Evolutionary conservation across 352 stramenopile genomes (phyloP).

Genomic region (Globisporangium emineosum): DNA sequence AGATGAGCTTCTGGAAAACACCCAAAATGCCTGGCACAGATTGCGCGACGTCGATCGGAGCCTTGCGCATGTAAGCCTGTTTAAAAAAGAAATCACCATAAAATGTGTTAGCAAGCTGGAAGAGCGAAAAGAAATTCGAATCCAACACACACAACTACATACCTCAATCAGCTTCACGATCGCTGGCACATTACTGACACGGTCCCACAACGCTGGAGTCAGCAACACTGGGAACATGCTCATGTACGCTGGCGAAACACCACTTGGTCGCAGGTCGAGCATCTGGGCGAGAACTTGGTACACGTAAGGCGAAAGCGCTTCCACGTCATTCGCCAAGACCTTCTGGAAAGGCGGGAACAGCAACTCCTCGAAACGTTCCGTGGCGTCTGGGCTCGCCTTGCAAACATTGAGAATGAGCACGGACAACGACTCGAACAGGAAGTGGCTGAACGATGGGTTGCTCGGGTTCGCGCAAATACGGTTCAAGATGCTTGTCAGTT

Average conservation of each 20-base stretch:
- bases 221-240: conserved; percentile 95
- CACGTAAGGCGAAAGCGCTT: conserved; percentile 94
- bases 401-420: conserved; percentile 94
- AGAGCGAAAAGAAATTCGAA: not conserved
- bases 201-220: conserved; percentile 94
- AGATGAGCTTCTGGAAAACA: conserved; percentile 98
- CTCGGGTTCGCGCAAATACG: conserved; percentile 97
- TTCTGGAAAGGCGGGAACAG: conserved; percentile 98
- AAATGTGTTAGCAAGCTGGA: not conserved
- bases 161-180: conserved; percentile 95
- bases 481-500: conserved; percentile 92
- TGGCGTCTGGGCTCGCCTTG: conserved; percentile 71
- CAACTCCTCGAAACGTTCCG: conserved; percentile 91
- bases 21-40: conserved; percentile 89
- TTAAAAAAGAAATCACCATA: conserved; percentile 3
- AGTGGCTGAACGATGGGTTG: conserved; percentile 99
- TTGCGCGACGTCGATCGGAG: conserved; percentile 83
- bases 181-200: conserved; percentile 95
- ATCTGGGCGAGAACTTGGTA: conserved; percentile 99
- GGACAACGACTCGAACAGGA: conserved; percentile 98
- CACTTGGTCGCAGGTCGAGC: conserved; percentile 91
- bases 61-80: conserved; percentile 94
- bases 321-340: conserved; percentile 96
- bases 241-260: conserved; percentile 91
- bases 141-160: not conserved